Percentiles rank a stretch among this genome's conserved stretches.
Conservation (phyloP, 2,329 filamentous ascomycete genomes). For the Penicillium decumbens region DNA sequence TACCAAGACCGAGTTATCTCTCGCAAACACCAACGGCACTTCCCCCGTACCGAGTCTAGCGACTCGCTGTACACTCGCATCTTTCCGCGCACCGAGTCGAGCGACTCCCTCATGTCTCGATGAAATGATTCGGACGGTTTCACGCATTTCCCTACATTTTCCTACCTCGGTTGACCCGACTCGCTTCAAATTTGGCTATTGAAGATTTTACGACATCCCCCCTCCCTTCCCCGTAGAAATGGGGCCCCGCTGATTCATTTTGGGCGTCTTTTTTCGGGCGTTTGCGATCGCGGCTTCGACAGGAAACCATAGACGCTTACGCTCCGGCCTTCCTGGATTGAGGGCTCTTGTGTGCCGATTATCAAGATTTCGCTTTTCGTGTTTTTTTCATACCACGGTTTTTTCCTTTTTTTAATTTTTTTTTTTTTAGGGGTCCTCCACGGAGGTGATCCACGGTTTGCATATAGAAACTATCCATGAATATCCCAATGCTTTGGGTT, state of each 20-base stretch:
- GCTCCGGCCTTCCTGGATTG: not conserved
- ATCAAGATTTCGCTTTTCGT: conserved; percentile 11
- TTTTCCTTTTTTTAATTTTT: too few species aligned
- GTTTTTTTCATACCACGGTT: conserved; percentile 15
- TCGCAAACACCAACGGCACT: conserved; percentile 34
- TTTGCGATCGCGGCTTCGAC: conserved; percentile 18
- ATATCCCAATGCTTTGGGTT: not conserved
- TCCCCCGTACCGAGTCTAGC: conserved; percentile 35
- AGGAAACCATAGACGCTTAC: conserved; percentile 12
- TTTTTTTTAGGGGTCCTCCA: not conserved
- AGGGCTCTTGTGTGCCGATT: conserved; percentile 7
- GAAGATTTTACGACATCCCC: conserved; percentile 1
- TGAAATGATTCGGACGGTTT: conserved; percentile 13
- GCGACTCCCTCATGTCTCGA: conserved; percentile 35
- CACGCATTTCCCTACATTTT: not conserved
- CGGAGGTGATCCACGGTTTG: conserved; percentile 8
- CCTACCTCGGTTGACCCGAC: not conserved
- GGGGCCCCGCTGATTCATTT: conserved; percentile 16
- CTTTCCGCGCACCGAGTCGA: conserved; percentile 35
- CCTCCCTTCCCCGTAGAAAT: conserved; percentile 6
- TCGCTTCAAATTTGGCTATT: not conserved
- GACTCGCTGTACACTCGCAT: conserved; percentile 35
- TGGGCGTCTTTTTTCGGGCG: conserved; percentile 18
- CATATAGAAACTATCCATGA: conserved; percentile 20
- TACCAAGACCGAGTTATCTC: conserved; percentile 37